phyloP scores from a whole-genome alignment of 805 yeast genomes.

The baker's yeast (Saccharomyces cerevisiae) region DNA sequence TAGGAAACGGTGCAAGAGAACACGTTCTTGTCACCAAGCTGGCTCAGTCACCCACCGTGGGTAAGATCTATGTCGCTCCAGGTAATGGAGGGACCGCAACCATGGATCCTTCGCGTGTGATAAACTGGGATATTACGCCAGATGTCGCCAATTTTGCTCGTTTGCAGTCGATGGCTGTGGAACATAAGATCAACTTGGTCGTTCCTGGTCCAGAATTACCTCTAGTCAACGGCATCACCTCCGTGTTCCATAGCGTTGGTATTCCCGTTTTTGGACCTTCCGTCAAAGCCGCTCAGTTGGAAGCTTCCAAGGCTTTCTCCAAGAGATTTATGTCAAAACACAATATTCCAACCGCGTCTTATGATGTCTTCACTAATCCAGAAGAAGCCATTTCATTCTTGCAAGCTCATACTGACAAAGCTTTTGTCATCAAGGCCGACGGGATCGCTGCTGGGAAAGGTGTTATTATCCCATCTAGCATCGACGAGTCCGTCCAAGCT shows the following conservation, averaged over 20 bases:
- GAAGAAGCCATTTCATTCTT: conserved; percentile 63
- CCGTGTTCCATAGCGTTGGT: conserved; percentile 69
- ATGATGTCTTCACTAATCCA: conserved; percentile 69
- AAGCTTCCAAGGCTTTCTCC: conserved; percentile 92
- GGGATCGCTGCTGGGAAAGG: conserved; percentile 99
- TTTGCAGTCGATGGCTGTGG: conserved; percentile 66
- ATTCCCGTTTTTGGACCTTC: conserved; percentile 97
- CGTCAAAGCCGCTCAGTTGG: conserved; percentile 83
- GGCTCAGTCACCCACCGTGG: conserved; percentile 65
- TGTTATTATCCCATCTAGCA: conserved; percentile 80
- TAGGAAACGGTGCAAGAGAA: conserved; percentile 99
- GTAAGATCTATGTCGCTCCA: conserved; percentile 81
- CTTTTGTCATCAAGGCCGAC: conserved; percentile 89
- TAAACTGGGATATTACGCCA: conserved; percentile 57
- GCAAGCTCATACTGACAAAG: conserved; percentile 46
- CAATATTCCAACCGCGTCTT: conserved; percentile 89
- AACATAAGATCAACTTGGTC: conserved; percentile 60
- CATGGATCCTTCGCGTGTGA: conserved; percentile 46
- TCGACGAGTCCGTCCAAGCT: conserved; percentile 78
- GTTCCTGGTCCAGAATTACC: conserved; percentile 99
- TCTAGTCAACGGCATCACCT: conserved; percentile 83
- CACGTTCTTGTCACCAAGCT: conserved; percentile 93
- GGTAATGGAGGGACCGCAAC: conserved; percentile 90
- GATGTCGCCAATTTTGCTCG: conserved; percentile 57
- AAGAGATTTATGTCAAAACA: conserved; percentile 90